phyloP scores from a whole-genome alignment of 129 eudicot genomes.

The Silybum marianum region DNA sequence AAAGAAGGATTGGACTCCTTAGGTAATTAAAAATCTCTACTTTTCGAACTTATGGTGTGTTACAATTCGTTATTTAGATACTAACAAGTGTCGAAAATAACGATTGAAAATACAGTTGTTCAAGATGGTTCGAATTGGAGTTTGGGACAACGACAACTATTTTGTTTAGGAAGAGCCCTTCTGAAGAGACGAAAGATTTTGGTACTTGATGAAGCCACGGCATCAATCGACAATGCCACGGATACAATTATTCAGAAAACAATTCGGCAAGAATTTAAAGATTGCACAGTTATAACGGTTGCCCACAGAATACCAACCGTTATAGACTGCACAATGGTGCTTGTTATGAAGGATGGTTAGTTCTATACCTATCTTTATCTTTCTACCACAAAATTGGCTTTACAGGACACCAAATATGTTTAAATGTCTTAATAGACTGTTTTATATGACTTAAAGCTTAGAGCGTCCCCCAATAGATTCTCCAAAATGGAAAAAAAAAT shows the following conservation, averaged over 20 bases:
- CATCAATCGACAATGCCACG: slow-evolving; percentile 63
- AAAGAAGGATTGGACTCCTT: slow-evolving; percentile 54
- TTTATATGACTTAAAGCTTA: background rate
- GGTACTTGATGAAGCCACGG: slow-evolving; percentile 70
- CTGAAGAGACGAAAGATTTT: slow-evolving; percentile 50
- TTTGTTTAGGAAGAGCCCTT: slow-evolving; percentile 60
- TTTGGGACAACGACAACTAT: slow-evolving; percentile 60
- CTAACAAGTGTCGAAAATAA: background rate
- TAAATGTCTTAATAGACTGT: background rate
- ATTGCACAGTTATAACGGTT: slow-evolving; percentile 58
- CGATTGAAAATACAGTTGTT: slow-evolving; percentile 30
- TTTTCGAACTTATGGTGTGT: background rate
- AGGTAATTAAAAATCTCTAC: slow-evolving; percentile 35
- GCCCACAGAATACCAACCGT: slow-evolving; percentile 69
- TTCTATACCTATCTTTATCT: background rate
- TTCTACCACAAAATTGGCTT: background rate
- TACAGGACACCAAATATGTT: background rate
- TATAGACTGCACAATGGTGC: slow-evolving; percentile 58
- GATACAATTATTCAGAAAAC: slow-evolving; percentile 49
- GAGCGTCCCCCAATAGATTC: too few relatives aligned
- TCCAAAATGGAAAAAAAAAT: too few relatives aligned
- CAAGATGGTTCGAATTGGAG: slow-evolving; percentile 72
- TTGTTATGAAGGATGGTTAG: slow-evolving; percentile 54
- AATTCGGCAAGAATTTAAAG: slow-evolving; percentile 46
- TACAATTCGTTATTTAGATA: background rate